Conservation (phyloP, 2,329 filamentous ascomycete genomes). For the Fusarium camptoceras region DNA sequence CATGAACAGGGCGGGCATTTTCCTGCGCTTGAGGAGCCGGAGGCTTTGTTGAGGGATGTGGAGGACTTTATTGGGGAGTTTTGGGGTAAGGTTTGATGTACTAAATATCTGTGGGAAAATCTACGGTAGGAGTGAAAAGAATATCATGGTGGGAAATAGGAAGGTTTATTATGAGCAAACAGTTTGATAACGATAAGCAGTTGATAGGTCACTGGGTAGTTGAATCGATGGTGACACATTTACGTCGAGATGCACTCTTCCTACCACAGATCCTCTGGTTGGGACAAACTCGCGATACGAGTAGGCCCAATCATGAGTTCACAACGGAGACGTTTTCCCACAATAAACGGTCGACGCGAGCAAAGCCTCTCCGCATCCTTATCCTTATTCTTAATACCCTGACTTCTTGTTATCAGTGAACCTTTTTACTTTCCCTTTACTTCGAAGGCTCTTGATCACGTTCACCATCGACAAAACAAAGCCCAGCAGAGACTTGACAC, state of each 20-base stretch:
- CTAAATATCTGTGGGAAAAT: too few relatives aligned
- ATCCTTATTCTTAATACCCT: background rate
- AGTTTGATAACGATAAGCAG: background rate
- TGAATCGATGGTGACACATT: background rate
- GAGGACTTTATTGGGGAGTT: slow-evolving; percentile 26
- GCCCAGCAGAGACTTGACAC: background rate
- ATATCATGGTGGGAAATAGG: background rate
- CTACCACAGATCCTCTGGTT: too few relatives aligned
- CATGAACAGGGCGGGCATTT: slow-evolving; percentile 33
- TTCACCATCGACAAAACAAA: background rate
- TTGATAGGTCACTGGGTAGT: background rate
- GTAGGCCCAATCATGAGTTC: background rate
- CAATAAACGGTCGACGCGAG: background rate
- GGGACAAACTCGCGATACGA: too few relatives aligned
- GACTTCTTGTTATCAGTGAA: background rate
- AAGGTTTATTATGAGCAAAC: background rate
- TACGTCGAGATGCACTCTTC: background rate
- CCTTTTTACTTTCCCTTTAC: too few relatives aligned
- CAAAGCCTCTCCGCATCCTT: background rate
- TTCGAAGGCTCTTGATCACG: too few relatives aligned
- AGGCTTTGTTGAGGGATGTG: slow-evolving; percentile 27
- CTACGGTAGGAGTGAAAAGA: too few relatives aligned
- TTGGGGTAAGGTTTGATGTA: too few relatives aligned
- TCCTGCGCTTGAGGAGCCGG: slow-evolving; percentile 30
- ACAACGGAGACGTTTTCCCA: background rate